Evolutionary conservation across 2,329 filamentous ascomycete genomes (phyloP), one percentile per base, ranked within the genome.

Genomic region (Ophiocordyceps unilateralis): DNA sequence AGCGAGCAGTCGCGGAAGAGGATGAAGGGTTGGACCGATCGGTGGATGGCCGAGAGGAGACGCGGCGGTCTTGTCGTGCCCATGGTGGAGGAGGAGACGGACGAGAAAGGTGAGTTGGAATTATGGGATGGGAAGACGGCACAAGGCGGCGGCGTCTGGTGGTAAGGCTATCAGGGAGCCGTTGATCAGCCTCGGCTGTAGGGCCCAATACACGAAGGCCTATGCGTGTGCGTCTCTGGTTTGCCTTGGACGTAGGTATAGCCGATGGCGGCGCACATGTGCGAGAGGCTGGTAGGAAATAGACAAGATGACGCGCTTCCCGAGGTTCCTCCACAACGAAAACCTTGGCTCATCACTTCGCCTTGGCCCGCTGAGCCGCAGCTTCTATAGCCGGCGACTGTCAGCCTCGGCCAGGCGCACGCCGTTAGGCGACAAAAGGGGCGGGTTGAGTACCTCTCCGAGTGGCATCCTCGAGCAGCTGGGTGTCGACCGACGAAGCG

Each of bases 401-500:
- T 24, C 39, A 26, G 23, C n/a, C 22, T 3, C 4, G 32, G 15
- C 4, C n/a, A 8, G n/a, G n/a, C n/a, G n/a, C n/a, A n/a, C n/a
- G n/a, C n/a, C n/a, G n/a, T n/a, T 11, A 26, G 24, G 6, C 5
- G 10, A 28, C 10, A 12, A 11, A 41, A n/a, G 24, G 14, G 21
- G 26, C 22, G 7, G 7, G 8, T 3, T 30, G 51, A 64, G 54
- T 65, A 84, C 84, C 84, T 78, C 85, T 79, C 61, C 85, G 76
- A 46, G 85, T 93, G 19, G 88, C 88, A 66, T 95, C 88, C 66
- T 95, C 88, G 47, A 95, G 64, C 48, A 95, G 63, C 28, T 84
- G 81, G 22, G 87, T 81, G 58, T 95, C 88, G 34, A 95, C 87
- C 38, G 83, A 81, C 23, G 70, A 74, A 8, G 81, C 80, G 0